phyloP scores from a whole-genome alignment of 208 protist species.

The Leishmania amazonensis region DNA sequence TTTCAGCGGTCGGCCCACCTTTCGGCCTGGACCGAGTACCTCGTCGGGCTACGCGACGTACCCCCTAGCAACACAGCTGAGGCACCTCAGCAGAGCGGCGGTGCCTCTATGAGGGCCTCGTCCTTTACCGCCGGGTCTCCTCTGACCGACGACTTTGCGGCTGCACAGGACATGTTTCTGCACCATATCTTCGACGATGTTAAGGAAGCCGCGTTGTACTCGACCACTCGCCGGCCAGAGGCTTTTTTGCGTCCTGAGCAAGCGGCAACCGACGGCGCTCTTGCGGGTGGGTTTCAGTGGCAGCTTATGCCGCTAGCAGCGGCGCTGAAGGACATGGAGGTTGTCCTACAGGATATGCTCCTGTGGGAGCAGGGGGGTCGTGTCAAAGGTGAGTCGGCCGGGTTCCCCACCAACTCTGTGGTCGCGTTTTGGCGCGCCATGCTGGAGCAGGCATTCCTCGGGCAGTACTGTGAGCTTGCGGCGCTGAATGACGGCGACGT shows the following conservation, averaged over 20 bases:
- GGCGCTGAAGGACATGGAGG: conserved; percentile 1
- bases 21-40: conserved; percentile 27
- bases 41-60: conserved; percentile 16
- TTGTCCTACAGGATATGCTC: conserved; percentile 15
- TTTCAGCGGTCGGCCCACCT: neutral
- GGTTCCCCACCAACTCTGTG: neutral
- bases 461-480: conserved; percentile 24
- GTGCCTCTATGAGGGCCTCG: neutral
- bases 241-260: conserved; percentile 13
- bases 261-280: neutral
- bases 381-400: neutral
- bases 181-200: conserved; percentile 30
- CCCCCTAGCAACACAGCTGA: neutral
- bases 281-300: neutral
- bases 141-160: neutral
- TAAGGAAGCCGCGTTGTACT: conserved; percentile 19
- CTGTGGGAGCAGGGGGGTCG: neutral
- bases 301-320: conserved; percentile 7
- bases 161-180: neutral
- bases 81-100: neutral
- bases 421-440: conserved; percentile 28
- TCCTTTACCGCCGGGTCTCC: neutral
- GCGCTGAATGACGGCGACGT: neutral
- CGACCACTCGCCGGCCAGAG: conserved; percentile 5
- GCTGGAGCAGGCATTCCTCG: conserved; percentile 42